Conservation (phyloP, 163 green algal species). For the Scenedesmus sp. region DNA sequence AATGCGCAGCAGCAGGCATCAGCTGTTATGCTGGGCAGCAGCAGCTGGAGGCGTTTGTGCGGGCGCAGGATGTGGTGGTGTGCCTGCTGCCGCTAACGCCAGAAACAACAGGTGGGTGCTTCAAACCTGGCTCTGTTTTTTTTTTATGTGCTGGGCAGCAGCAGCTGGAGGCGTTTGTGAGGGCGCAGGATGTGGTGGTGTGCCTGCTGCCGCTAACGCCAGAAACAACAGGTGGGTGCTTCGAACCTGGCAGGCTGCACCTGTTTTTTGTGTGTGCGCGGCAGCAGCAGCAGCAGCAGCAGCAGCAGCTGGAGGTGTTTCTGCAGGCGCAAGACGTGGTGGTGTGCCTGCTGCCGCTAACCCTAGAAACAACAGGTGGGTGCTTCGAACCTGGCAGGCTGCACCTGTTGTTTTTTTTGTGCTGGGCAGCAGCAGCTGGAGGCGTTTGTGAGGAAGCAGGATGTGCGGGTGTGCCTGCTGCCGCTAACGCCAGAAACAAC, state of each 20-base stretch:
- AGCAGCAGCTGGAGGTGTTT: conserved; percentile 43
- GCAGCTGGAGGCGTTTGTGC: conserved; percentile 61
- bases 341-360: conserved; percentile 56
- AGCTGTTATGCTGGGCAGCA: conserved; percentile 49
- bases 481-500: background rate
- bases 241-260: too few relatives aligned
- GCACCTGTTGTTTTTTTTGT: too few relatives aligned
- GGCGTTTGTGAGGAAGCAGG: background rate
- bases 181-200: conserved; percentile 64
- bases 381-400: background rate
- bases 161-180: conserved; percentile 60
- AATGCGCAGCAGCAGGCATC: conserved; percentile 12
- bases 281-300: conserved; percentile 40
- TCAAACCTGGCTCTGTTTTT: background rate
- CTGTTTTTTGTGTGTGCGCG: background rate
- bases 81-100: conserved; percentile 43
- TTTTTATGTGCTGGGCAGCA: background rate
- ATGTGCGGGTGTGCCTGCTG: conserved; percentile 53
- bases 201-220: conserved; percentile 20
- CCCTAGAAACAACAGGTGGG: background rate
- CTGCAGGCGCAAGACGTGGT: conserved; percentile 60
- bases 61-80: conserved; percentile 64
- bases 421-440: background rate
- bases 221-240: background rate
- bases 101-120: background rate